These are phyloP conservation scores for Coemansia sp. DNA, from an alignment of 192 early-diverging fungal species.

Conservation along the genomic window DNA sequence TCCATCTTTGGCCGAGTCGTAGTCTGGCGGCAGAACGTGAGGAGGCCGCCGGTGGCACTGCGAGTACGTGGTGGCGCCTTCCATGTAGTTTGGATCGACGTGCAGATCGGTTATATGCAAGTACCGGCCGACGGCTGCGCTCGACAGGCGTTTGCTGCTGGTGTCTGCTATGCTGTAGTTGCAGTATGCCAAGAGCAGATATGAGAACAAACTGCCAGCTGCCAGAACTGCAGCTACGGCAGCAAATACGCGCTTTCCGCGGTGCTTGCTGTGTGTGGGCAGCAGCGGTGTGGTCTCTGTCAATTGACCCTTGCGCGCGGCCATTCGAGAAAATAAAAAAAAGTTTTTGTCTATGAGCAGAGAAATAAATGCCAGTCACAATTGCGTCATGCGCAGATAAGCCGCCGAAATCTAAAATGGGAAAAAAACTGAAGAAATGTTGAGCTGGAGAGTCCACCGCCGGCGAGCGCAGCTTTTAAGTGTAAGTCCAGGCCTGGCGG, in stretches of 20 bases:
- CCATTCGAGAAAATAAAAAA: not conserved
- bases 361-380: not conserved
- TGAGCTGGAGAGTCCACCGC: no score
- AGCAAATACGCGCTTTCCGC: not conserved
- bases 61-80: conserved; percentile 56
- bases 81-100: conserved; percentile 59
- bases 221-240: not conserved
- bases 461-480: no score
- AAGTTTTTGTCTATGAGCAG: no score
- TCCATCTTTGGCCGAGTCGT: conserved; percentile 13
- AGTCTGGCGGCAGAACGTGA: conserved; percentile 5
- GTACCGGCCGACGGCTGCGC: conserved; percentile 56
- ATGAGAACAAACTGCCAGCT: not conserved
- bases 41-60: conserved; percentile 56
- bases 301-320: not conserved
- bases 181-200: not conserved
- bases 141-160: conserved; percentile 11
- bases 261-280: not conserved
- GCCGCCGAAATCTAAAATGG: no score
- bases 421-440: not conserved
- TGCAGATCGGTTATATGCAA: conserved; percentile 76
- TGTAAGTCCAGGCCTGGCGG: no score
- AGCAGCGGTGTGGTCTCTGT: not conserved
- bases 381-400: not conserved
- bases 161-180: not conserved